Conservation (phyloP, 2,329 filamentous ascomycete species). For the Fusarium pseudograminearum region DNA sequence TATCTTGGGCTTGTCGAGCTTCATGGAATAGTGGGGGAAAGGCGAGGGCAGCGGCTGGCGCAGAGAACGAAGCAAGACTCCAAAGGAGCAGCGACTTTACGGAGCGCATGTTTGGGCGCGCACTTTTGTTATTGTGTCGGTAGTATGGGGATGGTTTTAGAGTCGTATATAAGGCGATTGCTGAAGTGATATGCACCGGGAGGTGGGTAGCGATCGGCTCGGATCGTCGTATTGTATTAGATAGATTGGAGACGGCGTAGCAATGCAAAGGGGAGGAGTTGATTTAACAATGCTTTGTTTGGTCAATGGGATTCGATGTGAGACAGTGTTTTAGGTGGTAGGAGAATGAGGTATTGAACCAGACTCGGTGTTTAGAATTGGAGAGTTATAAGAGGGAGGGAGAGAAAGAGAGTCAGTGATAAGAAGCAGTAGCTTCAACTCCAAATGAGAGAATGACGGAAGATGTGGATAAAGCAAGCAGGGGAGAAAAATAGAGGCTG, state of each 20-base stretch:
- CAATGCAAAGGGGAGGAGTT: not conserved
- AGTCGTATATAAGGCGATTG: not conserved
- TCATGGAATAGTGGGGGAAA: conserved; percentile 25
- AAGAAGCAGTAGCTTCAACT: conserved; percentile 8
- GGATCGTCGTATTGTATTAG: not conserved
- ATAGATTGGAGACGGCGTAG: not conserved
- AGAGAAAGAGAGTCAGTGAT: conserved; percentile 1
- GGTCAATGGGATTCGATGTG: not conserved
- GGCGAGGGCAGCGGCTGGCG: conserved; percentile 34
- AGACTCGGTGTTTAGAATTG: conserved; percentile 14
- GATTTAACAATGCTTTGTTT: conserved; percentile 14
- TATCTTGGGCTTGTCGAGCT: not conserved
- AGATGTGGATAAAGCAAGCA: conserved; percentile 20
- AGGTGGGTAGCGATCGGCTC: conserved; percentile 15
- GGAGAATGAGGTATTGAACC: not conserved
- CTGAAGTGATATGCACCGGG: conserved; percentile 4
- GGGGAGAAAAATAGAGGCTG: not conserved
- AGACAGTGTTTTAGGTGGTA: not conserved
- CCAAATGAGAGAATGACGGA: conserved; percentile 28
- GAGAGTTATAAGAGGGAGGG: not conserved
- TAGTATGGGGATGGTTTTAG: not conserved
- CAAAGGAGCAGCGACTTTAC: conserved; percentile 44
- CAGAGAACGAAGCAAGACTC: conserved; percentile 42
- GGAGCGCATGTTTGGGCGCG: conserved; percentile 37
- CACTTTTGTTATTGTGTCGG: not conserved